phyloP scores from a whole-genome alignment of 768 basidiomycete genomes.

The Russula sp. region DNA sequence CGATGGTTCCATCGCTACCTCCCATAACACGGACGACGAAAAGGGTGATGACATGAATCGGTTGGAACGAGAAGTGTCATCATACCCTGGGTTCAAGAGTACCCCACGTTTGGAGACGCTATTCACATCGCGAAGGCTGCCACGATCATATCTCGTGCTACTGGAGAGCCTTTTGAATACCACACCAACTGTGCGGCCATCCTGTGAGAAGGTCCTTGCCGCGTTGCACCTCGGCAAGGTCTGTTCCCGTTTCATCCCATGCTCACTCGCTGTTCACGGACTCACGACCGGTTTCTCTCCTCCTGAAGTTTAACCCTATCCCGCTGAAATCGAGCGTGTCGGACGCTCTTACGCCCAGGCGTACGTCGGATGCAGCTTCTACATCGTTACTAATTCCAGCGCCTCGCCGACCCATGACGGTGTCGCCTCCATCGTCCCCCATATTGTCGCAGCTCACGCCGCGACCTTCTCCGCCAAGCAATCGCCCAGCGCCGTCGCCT shows the following conservation, averaged over 20 bases:
- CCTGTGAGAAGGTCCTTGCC: slow-evolving; percentile 61
- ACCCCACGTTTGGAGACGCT: slow-evolving; percentile 43
- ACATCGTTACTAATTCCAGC: slow-evolving; percentile 20
- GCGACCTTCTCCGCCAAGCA: slow-evolving; percentile 20
- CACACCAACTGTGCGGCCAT: slow-evolving; percentile 54
- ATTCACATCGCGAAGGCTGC: slow-evolving; percentile 69
- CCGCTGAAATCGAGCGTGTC: slow-evolving; percentile 15
- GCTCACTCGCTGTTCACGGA: not conserved
- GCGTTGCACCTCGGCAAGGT: slow-evolving; percentile 72
- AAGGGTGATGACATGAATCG: slow-evolving; percentile 57
- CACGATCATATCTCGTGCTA: slow-evolving; percentile 62
- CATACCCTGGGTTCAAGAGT: slow-evolving; percentile 68
- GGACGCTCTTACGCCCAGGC: slow-evolving; percentile 12
- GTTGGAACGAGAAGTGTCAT: slow-evolving; percentile 66
- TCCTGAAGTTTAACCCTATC: slow-evolving; percentile 13
- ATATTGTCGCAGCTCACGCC: not conserved
- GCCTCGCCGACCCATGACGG: not conserved
- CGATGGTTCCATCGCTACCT: not conserved
- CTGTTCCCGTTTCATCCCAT: slow-evolving; percentile 27
- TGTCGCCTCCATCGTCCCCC: slow-evolving; percentile 4
- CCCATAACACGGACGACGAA: slow-evolving; percentile 34
- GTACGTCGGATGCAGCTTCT: slow-evolving; percentile 10
- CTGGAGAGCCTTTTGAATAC: slow-evolving; percentile 67
- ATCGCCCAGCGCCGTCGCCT: not conserved
- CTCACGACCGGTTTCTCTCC: not conserved